These are phyloP conservation scores for Prunus salicina DNA, from an alignment of 306 rosid species.

Conservation along the genomic window DNA sequence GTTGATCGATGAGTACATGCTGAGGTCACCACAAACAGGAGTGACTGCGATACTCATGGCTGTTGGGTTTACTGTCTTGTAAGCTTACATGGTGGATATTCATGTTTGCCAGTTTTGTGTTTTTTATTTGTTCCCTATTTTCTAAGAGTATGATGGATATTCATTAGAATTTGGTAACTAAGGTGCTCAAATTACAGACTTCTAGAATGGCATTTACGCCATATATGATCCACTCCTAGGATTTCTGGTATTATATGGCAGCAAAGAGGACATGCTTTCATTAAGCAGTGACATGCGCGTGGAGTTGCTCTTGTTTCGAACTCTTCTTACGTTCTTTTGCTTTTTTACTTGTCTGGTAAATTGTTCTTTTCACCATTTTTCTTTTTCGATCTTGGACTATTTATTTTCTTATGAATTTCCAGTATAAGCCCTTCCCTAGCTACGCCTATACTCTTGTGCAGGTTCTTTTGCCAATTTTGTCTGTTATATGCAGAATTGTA, in stretches of 20 bases:
- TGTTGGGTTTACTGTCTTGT: neutral
- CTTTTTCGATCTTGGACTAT: neutral
- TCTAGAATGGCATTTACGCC: neutral
- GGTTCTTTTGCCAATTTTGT: neutral
- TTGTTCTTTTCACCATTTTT: neutral
- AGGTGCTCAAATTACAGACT: no score
- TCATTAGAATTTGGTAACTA: neutral
- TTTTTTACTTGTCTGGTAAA: neutral
- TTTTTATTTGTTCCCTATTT: neutral
- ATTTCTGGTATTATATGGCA: slow-evolving; percentile 11
- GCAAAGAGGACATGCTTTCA: neutral
- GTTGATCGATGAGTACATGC: neutral
- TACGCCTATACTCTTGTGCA: neutral
- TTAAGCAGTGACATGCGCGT: neutral
- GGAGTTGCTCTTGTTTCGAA: neutral
- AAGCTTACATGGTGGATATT: neutral
- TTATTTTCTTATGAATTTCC: neutral
- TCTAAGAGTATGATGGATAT: neutral
- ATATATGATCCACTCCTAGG: neutral
- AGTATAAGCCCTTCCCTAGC: neutral
- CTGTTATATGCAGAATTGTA: neutral
- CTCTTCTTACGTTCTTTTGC: neutral
- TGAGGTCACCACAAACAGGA: neutral
- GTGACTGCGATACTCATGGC: neutral
- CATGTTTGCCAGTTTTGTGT: neutral